Percentiles rank a stretch among this genome's conserved stretches.
Conservation (phyloP, 345 rosid species). For the Laguncularia racemosa region DNA sequence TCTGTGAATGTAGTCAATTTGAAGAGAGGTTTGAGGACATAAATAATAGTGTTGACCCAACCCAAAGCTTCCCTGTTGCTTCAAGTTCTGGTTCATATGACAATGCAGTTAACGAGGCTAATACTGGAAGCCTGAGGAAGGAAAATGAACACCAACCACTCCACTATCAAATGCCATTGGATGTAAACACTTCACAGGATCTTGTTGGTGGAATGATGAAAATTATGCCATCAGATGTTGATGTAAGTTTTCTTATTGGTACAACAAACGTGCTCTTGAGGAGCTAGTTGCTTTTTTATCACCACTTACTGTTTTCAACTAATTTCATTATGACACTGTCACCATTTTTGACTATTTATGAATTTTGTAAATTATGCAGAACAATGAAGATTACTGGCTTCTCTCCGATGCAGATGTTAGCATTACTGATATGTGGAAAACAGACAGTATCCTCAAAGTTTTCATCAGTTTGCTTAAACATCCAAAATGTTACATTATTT, state of each 20-base stretch:
- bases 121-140: conserved; percentile 26
- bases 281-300: neutral
- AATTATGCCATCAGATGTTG: conserved; percentile 72
- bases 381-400: conserved; percentile 86
- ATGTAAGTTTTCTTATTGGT: conserved; percentile 42
- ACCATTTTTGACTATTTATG: neutral
- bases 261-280: too few species aligned
- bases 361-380: conserved; percentile 33
- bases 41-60: conserved; percentile 42
- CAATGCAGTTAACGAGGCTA: conserved; percentile 37
- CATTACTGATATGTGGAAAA: conserved; percentile 92
- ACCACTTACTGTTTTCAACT: neutral
- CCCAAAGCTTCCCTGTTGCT: conserved; percentile 38
- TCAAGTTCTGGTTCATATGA: conserved; percentile 55
- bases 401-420: conserved; percentile 73
- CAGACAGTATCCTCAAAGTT: conserved; percentile 73
- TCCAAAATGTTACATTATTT: too few species aligned
- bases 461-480: neutral
- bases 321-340: neutral
- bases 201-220: conserved; percentile 80
- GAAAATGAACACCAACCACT: conserved; percentile 35
- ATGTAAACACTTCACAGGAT: conserved; percentile 60
- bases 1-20: conserved; percentile 50
- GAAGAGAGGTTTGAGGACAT: conserved; percentile 84
- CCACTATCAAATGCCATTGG: conserved; percentile 33